These are phyloP conservation scores for Euphorbia corollata DNA, from an alignment of 441 rosid genomes.

Conservation along the genomic window DNA sequence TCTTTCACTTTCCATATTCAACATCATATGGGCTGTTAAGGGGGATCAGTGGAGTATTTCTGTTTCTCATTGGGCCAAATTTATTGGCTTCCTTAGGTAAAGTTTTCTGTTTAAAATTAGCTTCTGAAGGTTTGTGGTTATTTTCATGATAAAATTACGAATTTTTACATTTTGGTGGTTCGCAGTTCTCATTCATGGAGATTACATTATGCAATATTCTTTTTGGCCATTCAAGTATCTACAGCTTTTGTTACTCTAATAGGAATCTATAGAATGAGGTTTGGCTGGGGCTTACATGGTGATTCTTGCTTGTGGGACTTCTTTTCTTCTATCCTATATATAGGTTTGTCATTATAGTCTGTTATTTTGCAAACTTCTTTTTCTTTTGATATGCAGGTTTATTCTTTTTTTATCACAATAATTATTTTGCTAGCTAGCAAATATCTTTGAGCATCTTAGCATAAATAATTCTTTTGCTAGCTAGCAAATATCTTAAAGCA, in stretches of 20 bases:
- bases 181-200: slow-evolving; percentile 37
- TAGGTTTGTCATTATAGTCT: slow-evolving; percentile 31
- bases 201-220: slow-evolving; percentile 29
- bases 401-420: neutral
- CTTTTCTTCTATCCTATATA: slow-evolving; percentile 27
- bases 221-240: slow-evolving; percentile 31
- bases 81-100: slow-evolving; percentile 42
- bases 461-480: neutral
- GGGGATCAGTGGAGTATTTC: slow-evolving; percentile 37
- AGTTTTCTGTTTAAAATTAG: slow-evolving; percentile 9
- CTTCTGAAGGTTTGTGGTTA: neutral
- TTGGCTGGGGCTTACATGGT: slow-evolving; percentile 17
- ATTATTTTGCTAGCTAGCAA: neutral
- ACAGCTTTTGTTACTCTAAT: slow-evolving; percentile 28
- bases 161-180: slow-evolving; percentile 5
- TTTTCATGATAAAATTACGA: neutral
- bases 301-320: slow-evolving; percentile 24
- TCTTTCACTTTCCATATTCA: slow-evolving; percentile 34
- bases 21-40: slow-evolving; percentile 32
- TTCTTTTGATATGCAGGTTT: neutral
- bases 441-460: neutral
- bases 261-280: slow-evolving; percentile 28
- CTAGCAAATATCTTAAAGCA: neutral
- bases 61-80: slow-evolving; percentile 41
- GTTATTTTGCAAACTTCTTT: neutral